Percentiles rank a stretch among this genome's conserved stretches.
phyloP scores from a whole-genome alignment of 2,329 filamentous ascomycete genomes.

The Fusarium kyushuense region DNA sequence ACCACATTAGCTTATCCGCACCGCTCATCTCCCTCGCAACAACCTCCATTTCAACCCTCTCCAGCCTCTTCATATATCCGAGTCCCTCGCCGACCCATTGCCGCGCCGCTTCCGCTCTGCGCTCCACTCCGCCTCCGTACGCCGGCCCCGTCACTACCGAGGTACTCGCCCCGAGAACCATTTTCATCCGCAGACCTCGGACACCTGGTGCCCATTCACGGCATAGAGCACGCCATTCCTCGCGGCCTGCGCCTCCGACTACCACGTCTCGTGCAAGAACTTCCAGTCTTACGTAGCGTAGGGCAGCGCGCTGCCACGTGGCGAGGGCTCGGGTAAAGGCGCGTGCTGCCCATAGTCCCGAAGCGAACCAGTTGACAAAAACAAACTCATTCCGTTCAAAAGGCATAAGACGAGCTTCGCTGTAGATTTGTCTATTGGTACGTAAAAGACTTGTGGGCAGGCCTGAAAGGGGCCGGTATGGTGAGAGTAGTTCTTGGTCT shows the following conservation, averaged over 20 bases:
- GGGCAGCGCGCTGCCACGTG: constrained; percentile 57
- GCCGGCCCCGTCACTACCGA: constrained; percentile 42
- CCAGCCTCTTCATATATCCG: constrained; percentile 48
- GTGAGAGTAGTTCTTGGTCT: constrained; percentile 44
- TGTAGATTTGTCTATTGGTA: constrained; percentile 57
- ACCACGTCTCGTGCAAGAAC: constrained; percentile 55
- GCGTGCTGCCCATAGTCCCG: constrained; percentile 57
- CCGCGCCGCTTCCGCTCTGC: constrained; percentile 33
- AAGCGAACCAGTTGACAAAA: constrained; percentile 61
- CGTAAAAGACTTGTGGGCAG: constrained; percentile 57
- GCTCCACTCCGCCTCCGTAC: constrained; percentile 32
- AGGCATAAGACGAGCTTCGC: constrained; percentile 56
- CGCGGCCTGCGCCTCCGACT: constrained; percentile 41
- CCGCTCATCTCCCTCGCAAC: constrained; percentile 49
- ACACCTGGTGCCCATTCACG: constrained; percentile 52
- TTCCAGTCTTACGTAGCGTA: constrained; percentile 59
- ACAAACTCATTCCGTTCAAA: constrained; percentile 60
- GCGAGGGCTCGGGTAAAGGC: constrained; percentile 52
- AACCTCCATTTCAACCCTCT: constrained; percentile 58
- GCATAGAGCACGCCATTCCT: constrained; percentile 56
- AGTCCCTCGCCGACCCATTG: constrained; percentile 49
- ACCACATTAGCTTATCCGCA: constrained; percentile 54
- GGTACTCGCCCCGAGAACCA: constrained; percentile 48
- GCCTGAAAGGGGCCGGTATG: constrained; percentile 54
- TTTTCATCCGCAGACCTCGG: constrained; percentile 56